Percentiles rank a stretch among this genome's conserved stretches.
phyloP scores from a whole-genome alignment of 345 rosid genomes.

The Moringa oleifera region DNA sequence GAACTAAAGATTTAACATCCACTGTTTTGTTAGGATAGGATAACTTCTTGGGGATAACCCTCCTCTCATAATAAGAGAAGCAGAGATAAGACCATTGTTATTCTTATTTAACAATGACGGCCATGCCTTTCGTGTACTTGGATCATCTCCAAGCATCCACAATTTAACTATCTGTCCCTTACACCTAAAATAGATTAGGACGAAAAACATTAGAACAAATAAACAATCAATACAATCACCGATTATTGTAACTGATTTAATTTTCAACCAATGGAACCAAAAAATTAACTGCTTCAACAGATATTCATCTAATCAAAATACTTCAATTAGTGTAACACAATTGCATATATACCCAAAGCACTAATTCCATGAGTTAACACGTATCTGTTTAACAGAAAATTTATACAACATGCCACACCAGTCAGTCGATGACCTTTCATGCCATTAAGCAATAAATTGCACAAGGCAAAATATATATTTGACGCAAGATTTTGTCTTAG shows the following conservation, averaged over 20 bases:
- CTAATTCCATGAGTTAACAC: background rate
- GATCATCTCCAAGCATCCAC: constrained; percentile 85
- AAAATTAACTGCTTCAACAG: background rate
- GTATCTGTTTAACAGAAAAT: background rate
- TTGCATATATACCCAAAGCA: background rate
- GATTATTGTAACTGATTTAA: background rate
- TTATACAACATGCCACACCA: background rate
- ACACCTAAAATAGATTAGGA: constrained; percentile 44
- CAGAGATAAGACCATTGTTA: constrained; percentile 40
- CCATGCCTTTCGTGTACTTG: constrained; percentile 54
- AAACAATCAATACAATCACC: background rate
- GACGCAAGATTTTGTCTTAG: too few relatives aligned
- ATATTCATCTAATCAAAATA: background rate
- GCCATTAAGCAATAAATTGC: constrained; percentile 5
- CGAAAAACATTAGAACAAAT: background rate
- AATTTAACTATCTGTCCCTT: constrained; percentile 75
- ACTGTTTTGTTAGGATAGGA: constrained; percentile 54
- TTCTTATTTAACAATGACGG: constrained; percentile 51
- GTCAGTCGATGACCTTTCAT: background rate
- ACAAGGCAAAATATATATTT: background rate
- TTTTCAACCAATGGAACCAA: too few relatives aligned
- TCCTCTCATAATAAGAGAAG: constrained; percentile 54
- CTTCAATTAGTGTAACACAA: background rate
- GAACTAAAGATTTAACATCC: constrained; percentile 61
- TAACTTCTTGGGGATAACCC: constrained; percentile 48